phyloP scores from a whole-genome alignment of 768 basidiomycete genomes.

The Gymnopilus dilepis region DNA sequence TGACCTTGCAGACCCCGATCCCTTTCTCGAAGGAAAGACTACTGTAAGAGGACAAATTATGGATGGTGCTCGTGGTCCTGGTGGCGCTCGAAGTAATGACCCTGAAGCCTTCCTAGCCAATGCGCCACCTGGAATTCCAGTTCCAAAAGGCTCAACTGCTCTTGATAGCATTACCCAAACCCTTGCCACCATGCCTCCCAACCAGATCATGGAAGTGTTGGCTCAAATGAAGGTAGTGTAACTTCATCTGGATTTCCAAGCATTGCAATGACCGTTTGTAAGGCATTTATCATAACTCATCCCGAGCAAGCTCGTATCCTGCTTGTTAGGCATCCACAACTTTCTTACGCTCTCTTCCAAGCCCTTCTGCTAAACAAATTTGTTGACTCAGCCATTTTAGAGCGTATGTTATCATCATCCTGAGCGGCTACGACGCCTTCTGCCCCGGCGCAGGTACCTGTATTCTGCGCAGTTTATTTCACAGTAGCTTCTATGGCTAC shows the following conservation, averaged over 20 bases:
- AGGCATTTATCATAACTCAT: constrained; percentile 92
- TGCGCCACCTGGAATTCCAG: constrained; percentile 77
- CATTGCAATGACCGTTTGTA: constrained; percentile 3
- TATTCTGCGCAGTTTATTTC: constrained; percentile 35
- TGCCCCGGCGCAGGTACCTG: constrained; percentile 22
- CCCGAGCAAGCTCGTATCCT: constrained; percentile 88
- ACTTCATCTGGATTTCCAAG: neutral
- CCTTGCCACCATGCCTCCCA: constrained; percentile 82
- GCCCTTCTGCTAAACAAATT: constrained; percentile 92
- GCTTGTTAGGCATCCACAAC: constrained; percentile 85
- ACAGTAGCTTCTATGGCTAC: constrained; percentile 29
- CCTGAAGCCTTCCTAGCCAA: constrained; percentile 61
- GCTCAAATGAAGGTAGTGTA: constrained; percentile 94
- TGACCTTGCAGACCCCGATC: constrained; percentile 92
- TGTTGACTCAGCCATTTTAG: constrained; percentile 84
- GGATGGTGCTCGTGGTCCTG: constrained; percentile 65
- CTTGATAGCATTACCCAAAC: constrained; percentile 87
- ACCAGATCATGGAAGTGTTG: constrained; percentile 89
- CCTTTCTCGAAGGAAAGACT: constrained; percentile 89
- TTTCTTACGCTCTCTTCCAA: constrained; percentile 96
- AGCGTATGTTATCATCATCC: constrained; percentile 62
- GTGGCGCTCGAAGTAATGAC: constrained; percentile 46
- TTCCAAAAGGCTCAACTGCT: constrained; percentile 71
- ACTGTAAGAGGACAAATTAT: constrained; percentile 83
- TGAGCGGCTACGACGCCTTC: constrained; percentile 26